phyloP scores from a whole-genome alignment of 148 eudicot species.

The Limonium bicolor region DNA sequence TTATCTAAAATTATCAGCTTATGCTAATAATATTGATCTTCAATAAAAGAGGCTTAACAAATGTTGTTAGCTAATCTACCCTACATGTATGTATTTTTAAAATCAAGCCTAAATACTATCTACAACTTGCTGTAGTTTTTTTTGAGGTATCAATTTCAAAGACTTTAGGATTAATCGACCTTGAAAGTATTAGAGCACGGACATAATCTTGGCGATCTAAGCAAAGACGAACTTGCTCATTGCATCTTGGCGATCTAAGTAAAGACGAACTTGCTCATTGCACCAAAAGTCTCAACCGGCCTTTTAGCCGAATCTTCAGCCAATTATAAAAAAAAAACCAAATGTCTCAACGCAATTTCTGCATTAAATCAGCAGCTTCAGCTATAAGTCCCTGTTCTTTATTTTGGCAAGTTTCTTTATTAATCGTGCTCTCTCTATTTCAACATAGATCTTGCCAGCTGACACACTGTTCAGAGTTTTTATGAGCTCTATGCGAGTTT shows the following conservation, averaged over 20 bases:
- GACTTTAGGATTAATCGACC: conserved; percentile 80
- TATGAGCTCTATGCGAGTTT: conserved; percentile 76
- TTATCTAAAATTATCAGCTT: no score
- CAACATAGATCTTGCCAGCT: conserved; percentile 97
- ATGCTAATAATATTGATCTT: no score
- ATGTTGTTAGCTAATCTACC: no score
- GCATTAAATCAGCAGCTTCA: conserved; percentile 98
- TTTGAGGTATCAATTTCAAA: conserved; percentile 71
- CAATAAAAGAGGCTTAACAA: no score
- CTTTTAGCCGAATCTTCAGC: no score
- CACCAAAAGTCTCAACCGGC: conserved; percentile 95
- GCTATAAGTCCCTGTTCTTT: conserved; percentile 74
- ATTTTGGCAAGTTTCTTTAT: conserved; percentile 80
- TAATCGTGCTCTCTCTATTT: conserved; percentile 79
- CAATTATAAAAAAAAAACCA: no score
- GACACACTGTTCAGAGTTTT: conserved; percentile 80
- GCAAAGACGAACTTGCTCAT: conserved; percentile 90
- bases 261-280: conserved; percentile 71
- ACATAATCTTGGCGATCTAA: conserved; percentile 83
- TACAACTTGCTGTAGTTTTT: no score
- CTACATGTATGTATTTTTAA: no score
- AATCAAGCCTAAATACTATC: no score
- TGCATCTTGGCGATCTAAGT: no score
- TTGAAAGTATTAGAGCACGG: conserved; percentile 89
- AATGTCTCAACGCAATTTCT: conserved; percentile 91